Percentiles rank a stretch among this genome's conserved stretches.
These are phyloP conservation scores for Trichoderma afroharzianum DNA, from an alignment of 2,329 filamentous ascomycete genomes.

Conservation along the genomic window DNA sequence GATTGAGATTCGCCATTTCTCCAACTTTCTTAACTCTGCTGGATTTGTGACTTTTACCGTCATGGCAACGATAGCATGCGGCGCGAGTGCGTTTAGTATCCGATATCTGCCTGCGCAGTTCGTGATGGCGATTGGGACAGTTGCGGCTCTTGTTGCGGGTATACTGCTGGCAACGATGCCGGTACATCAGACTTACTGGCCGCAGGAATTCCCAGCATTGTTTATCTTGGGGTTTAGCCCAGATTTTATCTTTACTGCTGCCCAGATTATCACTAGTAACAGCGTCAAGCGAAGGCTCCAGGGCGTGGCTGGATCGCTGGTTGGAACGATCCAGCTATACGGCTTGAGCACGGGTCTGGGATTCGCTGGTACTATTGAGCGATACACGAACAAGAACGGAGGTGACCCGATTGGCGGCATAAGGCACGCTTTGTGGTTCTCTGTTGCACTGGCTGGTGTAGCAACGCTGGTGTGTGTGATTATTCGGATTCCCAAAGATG, in stretches of 20 bases:
- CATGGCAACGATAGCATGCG: neutral
- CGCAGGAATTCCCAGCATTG: neutral
- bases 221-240: neutral
- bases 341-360: neutral
- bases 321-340: slow-evolving; percentile 6
- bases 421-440: slow-evolving; percentile 1
- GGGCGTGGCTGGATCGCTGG: neutral
- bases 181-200: neutral
- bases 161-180: slow-evolving; percentile 9
- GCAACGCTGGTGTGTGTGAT: neutral
- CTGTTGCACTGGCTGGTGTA: neutral
- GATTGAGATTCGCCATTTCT: neutral
- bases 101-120: slow-evolving; percentile 5
- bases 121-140: neutral
- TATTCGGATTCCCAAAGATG: slow-evolving; percentile 5
- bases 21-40: neutral
- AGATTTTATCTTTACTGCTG: slow-evolving; percentile 1
- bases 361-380: slow-evolving; percentile 1
- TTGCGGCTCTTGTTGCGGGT: neutral
- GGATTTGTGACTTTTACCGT: neutral
- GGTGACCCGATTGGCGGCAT: neutral
- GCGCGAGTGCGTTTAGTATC: neutral
- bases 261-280: neutral
- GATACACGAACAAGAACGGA: neutral
- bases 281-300: neutral